These are phyloP conservation scores for Suhomyces coccinellae DNA, from an alignment of 1,139 yeast genomes.

Conservation along the genomic window DNA sequence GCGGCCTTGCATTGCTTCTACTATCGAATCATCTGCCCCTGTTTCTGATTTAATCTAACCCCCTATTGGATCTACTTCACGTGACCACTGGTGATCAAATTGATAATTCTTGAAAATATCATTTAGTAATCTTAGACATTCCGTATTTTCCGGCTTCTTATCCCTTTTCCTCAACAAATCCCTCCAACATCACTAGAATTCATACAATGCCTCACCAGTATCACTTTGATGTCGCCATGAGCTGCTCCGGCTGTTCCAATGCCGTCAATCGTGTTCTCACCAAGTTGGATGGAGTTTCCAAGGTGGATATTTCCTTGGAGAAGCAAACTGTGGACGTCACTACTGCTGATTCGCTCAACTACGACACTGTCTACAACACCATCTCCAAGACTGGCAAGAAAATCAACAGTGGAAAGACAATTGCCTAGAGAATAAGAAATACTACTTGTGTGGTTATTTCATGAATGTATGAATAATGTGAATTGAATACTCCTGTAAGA, in stretches of 20 bases:
- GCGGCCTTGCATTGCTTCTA: too few relatives aligned
- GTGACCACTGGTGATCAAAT: background rate
- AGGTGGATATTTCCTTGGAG: slow-evolving; percentile 72
- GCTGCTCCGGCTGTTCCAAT: slow-evolving; percentile 83
- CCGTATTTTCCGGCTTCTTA: background rate
- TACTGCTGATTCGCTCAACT: slow-evolving; percentile 54
- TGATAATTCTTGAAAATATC: too few relatives aligned
- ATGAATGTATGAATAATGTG: background rate
- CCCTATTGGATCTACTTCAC: background rate
- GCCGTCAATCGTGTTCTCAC: slow-evolving; percentile 82
- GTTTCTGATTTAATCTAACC: background rate
- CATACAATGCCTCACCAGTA: slow-evolving; percentile 55
- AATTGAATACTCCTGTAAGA: too few relatives aligned
- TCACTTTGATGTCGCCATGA: slow-evolving; percentile 77
- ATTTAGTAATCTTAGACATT: background rate
- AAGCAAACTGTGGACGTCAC: slow-evolving; percentile 80
- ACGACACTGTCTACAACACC: slow-evolving; percentile 74
- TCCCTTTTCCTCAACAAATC: background rate
- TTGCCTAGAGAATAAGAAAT: slow-evolving; percentile 15
- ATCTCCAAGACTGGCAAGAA: slow-evolving; percentile 91
- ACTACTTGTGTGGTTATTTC: background rate
- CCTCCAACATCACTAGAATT: background rate
- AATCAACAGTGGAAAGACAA: slow-evolving; percentile 62
- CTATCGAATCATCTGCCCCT: too few relatives aligned
- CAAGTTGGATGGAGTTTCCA: slow-evolving; percentile 72